Evolutionary conservation across 768 basidiomycete genomes (phyloP), one percentile per base, ranked within the genome.

Genomic region (Hericium erinaceus): DNA sequence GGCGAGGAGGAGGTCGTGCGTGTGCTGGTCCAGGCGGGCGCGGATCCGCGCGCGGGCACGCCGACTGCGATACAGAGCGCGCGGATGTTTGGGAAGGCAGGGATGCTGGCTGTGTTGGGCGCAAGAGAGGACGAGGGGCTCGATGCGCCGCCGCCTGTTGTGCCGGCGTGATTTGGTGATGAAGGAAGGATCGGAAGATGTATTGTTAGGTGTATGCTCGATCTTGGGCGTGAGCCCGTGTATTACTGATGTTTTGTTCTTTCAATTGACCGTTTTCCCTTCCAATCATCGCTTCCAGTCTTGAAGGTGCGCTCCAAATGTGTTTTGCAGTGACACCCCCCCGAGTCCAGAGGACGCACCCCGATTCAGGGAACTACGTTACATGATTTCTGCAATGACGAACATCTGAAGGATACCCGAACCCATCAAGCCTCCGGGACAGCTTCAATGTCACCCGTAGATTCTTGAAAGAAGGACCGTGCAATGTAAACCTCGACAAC

Each of bases 11-110:
- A 80, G 7, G 74, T 89, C 49, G 84, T 87, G 1, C 74, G 73
- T n/a, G 70, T 73, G 1, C 75, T 92, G 28, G 67, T 80, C 22
- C 63, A 66, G 6, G 71, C 61, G 1, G 75, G 72, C 16, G 88
- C 88, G 0, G 79, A 90, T 69, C 85, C 88, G 2, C 73, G 83
- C 49, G 58, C 74, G 13, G 89, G 89, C 6, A 77, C 69, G 24
- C 88, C 89, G 2, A 86, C 76, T 24, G 89, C 86, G 0, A 80
- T 85, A 48, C 79, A 89, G 64, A 76, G 81, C 0, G 85, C 85
- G 8, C 73, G 80, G 59, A 82, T 90, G 76, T 90, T 92, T 64
- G 74, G 75, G 38, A 77, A 80, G 64, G 74, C 72, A 16, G 79
- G 83, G 46, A 56, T 87, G 57, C 72, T 87, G 69, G 71, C 71